Evolutionary conservation across 192 early-diverging fungal genomes (phyloP), one percentile per base, ranked within the genome.

Genomic region (Gigaspora rosea): DNA sequence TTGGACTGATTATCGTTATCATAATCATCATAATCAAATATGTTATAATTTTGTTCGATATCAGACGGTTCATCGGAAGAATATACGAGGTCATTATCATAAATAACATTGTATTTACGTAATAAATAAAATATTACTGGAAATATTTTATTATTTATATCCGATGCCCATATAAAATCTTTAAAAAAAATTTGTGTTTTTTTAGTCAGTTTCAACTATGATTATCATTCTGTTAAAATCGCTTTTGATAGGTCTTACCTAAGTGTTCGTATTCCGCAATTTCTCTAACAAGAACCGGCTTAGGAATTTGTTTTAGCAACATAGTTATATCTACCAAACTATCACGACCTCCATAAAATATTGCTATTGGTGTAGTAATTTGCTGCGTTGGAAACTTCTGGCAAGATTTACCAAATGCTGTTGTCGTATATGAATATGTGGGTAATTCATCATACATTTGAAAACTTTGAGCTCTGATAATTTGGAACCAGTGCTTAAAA

Each of bases 331-430:
- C 90, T 0, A 92, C 92, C 10, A 98, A 83, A 2, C 92, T 92
- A 77, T 98, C 95, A 6, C 89, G 85, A 8, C 93, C 91, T 51
- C 96, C 96, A 76, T 96, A 93, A 82, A 98, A 98, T 65, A 98
- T 80, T 4, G 95, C 94, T 15, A 96, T 91, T 0, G 91, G 93
- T 7, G 95, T 95, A 49, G 82, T 82, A 67, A 98, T 96, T 52
- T 92, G 91, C n/a, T 91, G 86, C 2, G 91, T 91, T 3, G 94
- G 90, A 81, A 93, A 95, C 4, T 82, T 78, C 22, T 90, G 93
- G 49, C 76, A 75, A n/a, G 77, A 78, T 2, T 82, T 78, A 18
- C 79, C 85, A 2, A 80, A 71, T 6, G 86, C 80, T 7, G 84
- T 78, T 20, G 27, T 27, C 27, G 79, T 85, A 9, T 88, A 75